Evolutionary conservation across 108 stramenopile genomes (phyloP).

Genomic region (Nitzschia palea): DNA sequence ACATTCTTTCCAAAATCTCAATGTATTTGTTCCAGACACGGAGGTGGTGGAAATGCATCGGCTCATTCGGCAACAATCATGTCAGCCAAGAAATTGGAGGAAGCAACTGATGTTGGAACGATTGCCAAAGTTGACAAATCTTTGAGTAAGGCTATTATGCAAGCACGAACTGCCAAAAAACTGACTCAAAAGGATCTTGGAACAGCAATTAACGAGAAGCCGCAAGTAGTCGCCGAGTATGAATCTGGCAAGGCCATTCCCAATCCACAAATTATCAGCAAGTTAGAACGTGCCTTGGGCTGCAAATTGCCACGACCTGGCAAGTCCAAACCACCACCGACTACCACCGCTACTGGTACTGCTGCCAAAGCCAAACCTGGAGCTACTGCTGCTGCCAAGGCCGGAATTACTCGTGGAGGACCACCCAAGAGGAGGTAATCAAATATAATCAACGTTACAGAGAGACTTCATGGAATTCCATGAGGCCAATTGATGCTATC

Average conservation of each 20-base stretch:
- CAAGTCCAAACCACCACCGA: slow-evolving; percentile 72
- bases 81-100: slow-evolving; percentile 90
- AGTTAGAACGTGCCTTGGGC: slow-evolving; percentile 90
- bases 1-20: not conserved
- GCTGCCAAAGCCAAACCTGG: slow-evolving; percentile 24
- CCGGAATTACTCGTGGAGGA: slow-evolving; percentile 68
- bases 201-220: slow-evolving; percentile 95
- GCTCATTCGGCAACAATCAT: slow-evolving; percentile 74
- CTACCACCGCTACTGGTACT: slow-evolving; percentile 19
- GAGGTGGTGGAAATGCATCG: slow-evolving; percentile 87
- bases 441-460: too few relatives aligned
- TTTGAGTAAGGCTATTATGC: slow-evolving; percentile 91
- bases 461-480: too few relatives aligned
- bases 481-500: too few relatives aligned
- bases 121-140: slow-evolving; percentile 87
- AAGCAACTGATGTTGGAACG: slow-evolving; percentile 88
- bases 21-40: slow-evolving; percentile 47
- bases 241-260: slow-evolving; percentile 96
- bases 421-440: slow-evolving; percentile 88
- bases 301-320: slow-evolving; percentile 87
- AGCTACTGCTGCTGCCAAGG: slow-evolving; percentile 40
- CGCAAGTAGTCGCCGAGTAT: slow-evolving; percentile 96
- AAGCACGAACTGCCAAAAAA: slow-evolving; percentile 96
- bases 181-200: slow-evolving; percentile 97
- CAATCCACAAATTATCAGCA: slow-evolving; percentile 92